A percentile compares a stretch with the other conserved stretches of the same genome.
Evolutionary conservation across 257 asterid species (phyloP).

Genomic region (Nicotiana tomentosiformis): DNA sequence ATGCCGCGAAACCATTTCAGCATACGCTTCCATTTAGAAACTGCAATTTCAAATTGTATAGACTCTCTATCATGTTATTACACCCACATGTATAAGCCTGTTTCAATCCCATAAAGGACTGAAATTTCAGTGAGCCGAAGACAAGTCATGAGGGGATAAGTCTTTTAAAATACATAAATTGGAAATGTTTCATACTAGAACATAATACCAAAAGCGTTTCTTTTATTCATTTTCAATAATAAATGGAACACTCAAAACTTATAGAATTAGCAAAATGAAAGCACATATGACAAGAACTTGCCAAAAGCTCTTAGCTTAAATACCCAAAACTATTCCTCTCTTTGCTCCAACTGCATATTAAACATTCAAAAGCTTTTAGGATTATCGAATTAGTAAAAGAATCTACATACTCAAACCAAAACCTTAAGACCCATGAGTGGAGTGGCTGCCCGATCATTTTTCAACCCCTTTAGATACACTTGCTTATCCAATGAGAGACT

Average conservation of each 20-base stretch:
- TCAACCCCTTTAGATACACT: neutral
- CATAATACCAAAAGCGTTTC: neutral
- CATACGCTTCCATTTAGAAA: neutral
- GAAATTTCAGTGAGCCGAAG: neutral
- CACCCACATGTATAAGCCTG: neutral
- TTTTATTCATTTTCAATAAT: neutral
- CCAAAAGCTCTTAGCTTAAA: neutral
- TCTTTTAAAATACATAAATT: neutral
- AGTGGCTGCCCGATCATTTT: neutral
- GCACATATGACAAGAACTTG: neutral
- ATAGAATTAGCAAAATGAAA: neutral
- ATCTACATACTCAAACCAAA: neutral
- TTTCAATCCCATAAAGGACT: neutral
- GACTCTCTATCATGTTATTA: neutral
- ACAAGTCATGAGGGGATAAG: neutral
- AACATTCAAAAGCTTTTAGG: neutral
- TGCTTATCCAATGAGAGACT: neutral
- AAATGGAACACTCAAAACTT: neutral
- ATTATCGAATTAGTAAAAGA: neutral
- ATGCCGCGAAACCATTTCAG: neutral
- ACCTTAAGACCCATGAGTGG: neutral
- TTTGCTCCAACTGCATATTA: neutral
- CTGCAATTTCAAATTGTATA: neutral
- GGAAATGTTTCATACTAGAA: neutral
- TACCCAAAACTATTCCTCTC: neutral